These are phyloP conservation scores for Penicillium dipodomyicola DNA, from an alignment of 495 filamentous ascomycete species.

Conservation along the genomic window DNA sequence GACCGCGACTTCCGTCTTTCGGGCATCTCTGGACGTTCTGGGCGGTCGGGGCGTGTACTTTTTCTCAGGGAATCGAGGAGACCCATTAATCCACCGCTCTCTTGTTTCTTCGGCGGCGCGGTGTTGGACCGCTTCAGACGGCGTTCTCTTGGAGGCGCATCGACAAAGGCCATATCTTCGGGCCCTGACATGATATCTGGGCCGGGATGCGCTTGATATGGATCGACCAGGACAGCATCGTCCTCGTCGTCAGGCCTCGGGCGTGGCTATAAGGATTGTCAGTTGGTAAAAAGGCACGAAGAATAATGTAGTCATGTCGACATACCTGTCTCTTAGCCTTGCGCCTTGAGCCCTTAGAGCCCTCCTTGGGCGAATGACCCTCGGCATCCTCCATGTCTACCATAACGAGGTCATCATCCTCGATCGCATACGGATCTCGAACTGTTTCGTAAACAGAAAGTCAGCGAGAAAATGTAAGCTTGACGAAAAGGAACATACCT, in stretches of 20 bases:
- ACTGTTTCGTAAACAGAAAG: slow-evolving; percentile 29
- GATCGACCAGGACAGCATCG: slow-evolving; percentile 49
- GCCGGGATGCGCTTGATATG: slow-evolving; percentile 35
- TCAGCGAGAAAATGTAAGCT: no score
- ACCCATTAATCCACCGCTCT: slow-evolving; percentile 48
- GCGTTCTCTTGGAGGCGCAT: slow-evolving; percentile 63
- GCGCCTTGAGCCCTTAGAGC: slow-evolving; percentile 36
- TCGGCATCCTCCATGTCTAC: slow-evolving; percentile 49
- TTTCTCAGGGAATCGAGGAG: slow-evolving; percentile 47
- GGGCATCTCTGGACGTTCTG: slow-evolving; percentile 39
- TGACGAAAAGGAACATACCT: no score
- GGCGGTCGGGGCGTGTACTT: slow-evolving; percentile 33
- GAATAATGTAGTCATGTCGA: slow-evolving; percentile 3
- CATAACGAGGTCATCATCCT: slow-evolving; percentile 59
- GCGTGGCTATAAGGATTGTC: slow-evolving; percentile 26
- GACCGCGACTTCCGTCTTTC: slow-evolving; percentile 43
- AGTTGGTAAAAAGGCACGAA: not conserved
- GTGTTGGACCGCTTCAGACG: slow-evolving; percentile 45
- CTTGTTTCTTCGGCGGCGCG: slow-evolving; percentile 43
- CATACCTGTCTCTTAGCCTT: slow-evolving; percentile 40
- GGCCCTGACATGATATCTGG: slow-evolving; percentile 44
- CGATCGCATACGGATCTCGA: slow-evolving; percentile 58
- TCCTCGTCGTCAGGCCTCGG: slow-evolving; percentile 36
- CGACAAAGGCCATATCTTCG: slow-evolving; percentile 74
- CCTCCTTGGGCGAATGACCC: slow-evolving; percentile 39